These are phyloP conservation scores for Ambrosia hybrid DNA, from an alignment of 140 eudicot species.

Conservation along the genomic window DNA sequence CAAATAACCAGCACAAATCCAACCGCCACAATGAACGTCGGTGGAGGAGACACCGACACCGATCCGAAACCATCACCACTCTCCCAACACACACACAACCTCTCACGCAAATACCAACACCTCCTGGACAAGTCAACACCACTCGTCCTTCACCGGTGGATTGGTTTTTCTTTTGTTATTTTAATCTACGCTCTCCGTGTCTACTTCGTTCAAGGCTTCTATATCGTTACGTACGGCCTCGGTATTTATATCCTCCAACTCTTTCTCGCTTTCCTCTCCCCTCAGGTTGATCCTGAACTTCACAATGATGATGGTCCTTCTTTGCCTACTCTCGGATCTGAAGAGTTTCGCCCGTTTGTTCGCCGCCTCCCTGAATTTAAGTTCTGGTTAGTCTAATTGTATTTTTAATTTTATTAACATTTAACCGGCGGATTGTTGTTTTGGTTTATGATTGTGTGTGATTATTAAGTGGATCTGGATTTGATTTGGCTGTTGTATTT, in stretches of 20 bases:
- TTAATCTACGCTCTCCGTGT: constrained; percentile 71
- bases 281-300: constrained; percentile 91
- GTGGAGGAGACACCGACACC: no score
- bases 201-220: constrained; percentile 70
- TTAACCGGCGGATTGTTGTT: no score
- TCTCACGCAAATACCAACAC: no score
- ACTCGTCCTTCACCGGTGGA: constrained; percentile 72
- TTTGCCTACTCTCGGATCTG: constrained; percentile 77
- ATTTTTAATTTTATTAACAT: not conserved
- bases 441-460: no score
- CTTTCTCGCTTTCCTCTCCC: constrained; percentile 75
- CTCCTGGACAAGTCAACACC: constrained; percentile 46
- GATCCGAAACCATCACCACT: no score
- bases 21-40: no score
- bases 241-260: constrained; percentile 85
- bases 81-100: no score
- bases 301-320: constrained; percentile 74
- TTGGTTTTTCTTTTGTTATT: constrained; percentile 45
- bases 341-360: constrained; percentile 86
- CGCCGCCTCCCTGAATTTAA: constrained; percentile 95
- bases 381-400: constrained; percentile 57
- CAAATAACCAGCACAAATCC: no score
- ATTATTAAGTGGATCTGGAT: no score
- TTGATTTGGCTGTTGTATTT: no score
- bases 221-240: constrained; percentile 72